Base-by-base conservation (phyloP, 2,329 filamentous ascomycete genomes). In the Ambrosiella cleistominuta region DNA sequence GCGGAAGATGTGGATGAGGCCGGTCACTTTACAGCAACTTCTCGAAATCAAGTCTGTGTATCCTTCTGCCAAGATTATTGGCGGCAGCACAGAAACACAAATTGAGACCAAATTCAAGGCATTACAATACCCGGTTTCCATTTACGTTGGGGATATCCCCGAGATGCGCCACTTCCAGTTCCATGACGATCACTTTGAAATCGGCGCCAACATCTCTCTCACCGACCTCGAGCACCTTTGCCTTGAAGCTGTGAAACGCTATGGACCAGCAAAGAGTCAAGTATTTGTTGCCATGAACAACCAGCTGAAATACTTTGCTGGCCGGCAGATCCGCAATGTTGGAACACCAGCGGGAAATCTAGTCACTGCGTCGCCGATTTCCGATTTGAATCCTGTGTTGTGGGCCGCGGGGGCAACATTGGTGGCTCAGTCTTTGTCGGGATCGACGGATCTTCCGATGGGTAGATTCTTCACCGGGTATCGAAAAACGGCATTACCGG, bases 81-180 rank as follows among this genome's bases (percentile, higher is more conserved):
- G 89, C 54, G 93, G 93, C 61, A 95, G 89, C 68, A 95, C 90
- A 1, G 93, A 98, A 70, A 97, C 91, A 0, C 93, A 97, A 70
- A 97, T 98, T 61, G 93, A 98, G 71, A 86, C 94, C 72, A 96
- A 95, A 70, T 97, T 98, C 78, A 97, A 97, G 72, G 88, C 85
- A 0, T 80, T 95, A 75, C 80, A 89, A 64, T 97, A 97, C 67
- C 84, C 85, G 3, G 82, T 87, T 1, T 96, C 90, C 0, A 86
- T 98, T 0, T 97, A 85, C 63, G 86, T 97, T 8, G 90, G 91
- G 9, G 93, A 98, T 65, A 95, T 98, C 60, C 75, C 87, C 0
- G 93, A 97, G 70, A 72, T 98, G 60, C 78, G 88, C 11, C 85
- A 90, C 63, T 97, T 88, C 67, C 76, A 74, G 3, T 84, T 96